Conservation (phyloP, 1,139 yeast species). For the Saccharomycopsis phalli region DNA sequence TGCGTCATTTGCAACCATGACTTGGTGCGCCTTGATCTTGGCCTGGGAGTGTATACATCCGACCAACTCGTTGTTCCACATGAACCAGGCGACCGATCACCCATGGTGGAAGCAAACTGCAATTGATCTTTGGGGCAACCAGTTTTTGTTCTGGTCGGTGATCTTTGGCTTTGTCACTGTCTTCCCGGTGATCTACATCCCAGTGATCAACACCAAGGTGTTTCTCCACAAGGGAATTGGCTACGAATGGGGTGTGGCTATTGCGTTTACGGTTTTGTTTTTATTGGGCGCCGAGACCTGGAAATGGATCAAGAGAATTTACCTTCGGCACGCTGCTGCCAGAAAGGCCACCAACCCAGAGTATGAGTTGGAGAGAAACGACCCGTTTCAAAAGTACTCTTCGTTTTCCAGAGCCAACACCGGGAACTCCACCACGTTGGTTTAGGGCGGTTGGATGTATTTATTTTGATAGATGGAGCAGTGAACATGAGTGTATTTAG, state of each 20-base stretch:
- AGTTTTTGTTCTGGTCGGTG: conserved; percentile 79
- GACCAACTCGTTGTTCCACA: conserved; percentile 61
- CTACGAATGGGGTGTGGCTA: conserved; percentile 77
- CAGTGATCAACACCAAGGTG: conserved; percentile 73
- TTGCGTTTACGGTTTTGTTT: conserved; percentile 56
- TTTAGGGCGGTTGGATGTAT: neutral
- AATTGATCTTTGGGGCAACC: conserved; percentile 64
- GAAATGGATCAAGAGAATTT: conserved; percentile 58
- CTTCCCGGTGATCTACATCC: conserved; percentile 81
- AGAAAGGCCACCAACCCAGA: conserved; percentile 46
- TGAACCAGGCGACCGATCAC: conserved; percentile 61
- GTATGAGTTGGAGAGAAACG: conserved; percentile 51
- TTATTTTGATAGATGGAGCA: too few species aligned
- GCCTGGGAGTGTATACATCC: conserved; percentile 90
- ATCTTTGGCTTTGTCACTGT: conserved; percentile 61
- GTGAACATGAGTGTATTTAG: too few species aligned
- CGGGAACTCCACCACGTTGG: conserved; percentile 13
- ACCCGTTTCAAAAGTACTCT: conserved; percentile 57
- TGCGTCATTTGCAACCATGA: conserved; percentile 74
- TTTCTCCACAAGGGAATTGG: conserved; percentile 68
- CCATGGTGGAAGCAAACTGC: conserved; percentile 54
- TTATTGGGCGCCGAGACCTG: conserved; percentile 55
- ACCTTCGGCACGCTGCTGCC: conserved; percentile 28
- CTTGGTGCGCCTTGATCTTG: conserved; percentile 80
- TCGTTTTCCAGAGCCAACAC: conserved; percentile 46